Evolutionary conservation across 441 rosid species (phyloP), one percentile per base, ranked within the genome.

Genomic region (Gossypium trilobum): DNA sequence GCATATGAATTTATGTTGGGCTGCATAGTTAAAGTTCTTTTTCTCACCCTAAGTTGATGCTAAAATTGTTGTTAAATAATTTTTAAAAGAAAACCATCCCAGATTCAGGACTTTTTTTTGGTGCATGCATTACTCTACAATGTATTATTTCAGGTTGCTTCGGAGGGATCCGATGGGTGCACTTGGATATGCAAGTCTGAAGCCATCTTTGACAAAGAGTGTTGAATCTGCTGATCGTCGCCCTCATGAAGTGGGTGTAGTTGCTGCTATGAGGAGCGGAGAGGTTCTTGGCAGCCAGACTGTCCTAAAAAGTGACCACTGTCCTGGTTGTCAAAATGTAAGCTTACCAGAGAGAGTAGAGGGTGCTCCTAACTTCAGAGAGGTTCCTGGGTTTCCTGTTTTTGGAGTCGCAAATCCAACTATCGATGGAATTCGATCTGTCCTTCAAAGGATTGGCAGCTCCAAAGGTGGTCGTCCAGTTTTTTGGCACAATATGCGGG

Each of bases 91-190:
- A 57, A 63, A 54, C 8, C 2, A 39, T 29, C 11, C 71, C 71
- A 3, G 39, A 31, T 27, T 14, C 70, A 36, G 23, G n/a, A 68
- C 55, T 50, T 50, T 46, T 52, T 23, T 2, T 19, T 33, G 20
- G 33, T 6, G n/a, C 17, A 25, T 73, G 73, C 73, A 23, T 67
- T 48, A 25, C 27, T 50, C 9, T 39, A 13, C 71, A 48, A 67
- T 8, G 3, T 25, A 31, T 59, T 76, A 50, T 73, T 75, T 74
- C 85, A 95, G 98, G 82, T 89, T 95, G 86, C 95, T 95, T 29
- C 82, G 99, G 81, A 89, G 98, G 85, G 88, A 95, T 83, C 99
- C 99, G 44, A 93, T 93, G 99, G 98, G 99, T 82, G 98, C 99
- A 17, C 95, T 95, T 79, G 97, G 93, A 60, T 89, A 91, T 89